Evolutionary conservation across 768 basidiomycete species (phyloP), one percentile per base, ranked within the genome.

Genomic region (Xerocomus brunneocitrinus): DNA sequence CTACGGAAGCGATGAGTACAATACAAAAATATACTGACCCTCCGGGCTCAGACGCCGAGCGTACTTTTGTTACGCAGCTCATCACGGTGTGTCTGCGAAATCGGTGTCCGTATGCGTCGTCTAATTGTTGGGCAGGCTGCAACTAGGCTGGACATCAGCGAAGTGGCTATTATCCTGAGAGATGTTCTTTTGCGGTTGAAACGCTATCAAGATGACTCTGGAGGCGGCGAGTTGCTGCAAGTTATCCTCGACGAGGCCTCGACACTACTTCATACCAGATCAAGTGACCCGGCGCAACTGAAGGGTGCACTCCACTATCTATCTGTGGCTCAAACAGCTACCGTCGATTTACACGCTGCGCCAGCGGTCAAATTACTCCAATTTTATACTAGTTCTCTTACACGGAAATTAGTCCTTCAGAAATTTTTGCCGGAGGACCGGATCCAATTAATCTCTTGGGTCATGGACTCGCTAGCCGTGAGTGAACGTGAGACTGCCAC

Each of bases 151-250:
- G 61, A 63, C 24, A 57, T 67, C 3, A 48, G 54, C 6, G 78
- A 83, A 46, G 67, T 75, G 31, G 72, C 78, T 25, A 67, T 72
- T 24, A 76, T 84, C 50, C 72, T 83, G 31, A 77, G 77, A 52
- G 75, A 81, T 32, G 67, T 87, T 27, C 73, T 87, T n/a, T 35
- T 79, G 16, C 67, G 73, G 31, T 64, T 87, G 36, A 74, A 74
- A 4, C 76, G 76, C 1, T 83, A 75, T 65, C 69, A 57, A 42
- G 55, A 63, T 1, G 58, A 61, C 28, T 49, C 67, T 16, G 71
- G 72, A 14, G 73, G 77, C 42, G 66, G 68, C 41, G 68, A 71
- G 22, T 61, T 81, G 9, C 71, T 81, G 27, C 66, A 73, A 47
- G 57, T 62, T 6, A 51, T 82, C 4, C 63, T 79, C 16, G 66